Evolutionary conservation across 1,284 basidiomycete genomes (phyloP), one percentile per base, ranked within the genome.

Genomic region (Naganishia cerealis): DNA sequence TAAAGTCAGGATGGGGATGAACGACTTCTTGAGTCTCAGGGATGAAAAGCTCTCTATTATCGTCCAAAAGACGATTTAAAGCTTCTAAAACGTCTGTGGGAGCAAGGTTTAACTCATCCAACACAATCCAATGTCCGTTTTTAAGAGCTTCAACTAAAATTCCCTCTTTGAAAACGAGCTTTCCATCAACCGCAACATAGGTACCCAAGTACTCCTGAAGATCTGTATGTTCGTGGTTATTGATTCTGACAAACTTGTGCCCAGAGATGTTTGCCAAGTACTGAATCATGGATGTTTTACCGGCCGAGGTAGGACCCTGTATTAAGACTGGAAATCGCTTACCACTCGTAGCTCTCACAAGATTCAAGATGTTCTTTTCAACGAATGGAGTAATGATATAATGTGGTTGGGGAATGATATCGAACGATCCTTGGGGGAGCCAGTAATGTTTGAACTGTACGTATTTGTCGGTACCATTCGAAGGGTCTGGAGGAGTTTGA

Each of bases 201-300:
- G 94, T 94, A 7, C 96, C 96, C 61, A 99, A 85, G 77, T 99
- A 99, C 77, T 99, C 96, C 77, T 99, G 96, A 59, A 95, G 94
- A 79, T 99, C 96, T 4, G 96, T 99, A 77, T 99, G 96, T 75
- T 99, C 96, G 81, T 99, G 96, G 75, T 99, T 99, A 83, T 99
- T 99, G 85, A 99, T 98, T 42, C 96, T 90, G 38, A 99, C 89
- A 78, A 99, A 99, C 38, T 87, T 87, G 82, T 99, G 96, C 0
- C 96, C 95, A 0, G 95, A 98, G 68, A 90, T 86, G 69, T 87
- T 87, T 2, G 96, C 95, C 24, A 99, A 87, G 79, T 96, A 98
- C 81, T 98, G 94, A 67, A 99, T 88, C 0, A 95, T 91, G 76
- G 92, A 95, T 0, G 96, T 99, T 83, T 99, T 99, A 52, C 96